These are phyloP conservation scores for Amanita brunnescens DNA, from an alignment of 768 basidiomycete species.

Conservation along the genomic window DNA sequence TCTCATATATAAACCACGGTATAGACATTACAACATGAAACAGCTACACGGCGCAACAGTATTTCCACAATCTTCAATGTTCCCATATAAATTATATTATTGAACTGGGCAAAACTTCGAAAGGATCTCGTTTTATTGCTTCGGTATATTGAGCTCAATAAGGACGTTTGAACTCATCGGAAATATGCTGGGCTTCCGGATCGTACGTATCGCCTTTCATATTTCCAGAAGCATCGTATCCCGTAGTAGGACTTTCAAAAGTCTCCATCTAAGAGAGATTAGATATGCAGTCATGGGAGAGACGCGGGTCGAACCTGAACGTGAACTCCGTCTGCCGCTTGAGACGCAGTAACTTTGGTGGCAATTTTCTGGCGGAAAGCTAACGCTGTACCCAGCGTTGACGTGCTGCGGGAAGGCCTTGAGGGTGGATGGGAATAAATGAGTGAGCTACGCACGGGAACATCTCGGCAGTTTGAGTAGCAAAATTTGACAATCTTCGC, in stretches of 20 bases:
- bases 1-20: too few species aligned
- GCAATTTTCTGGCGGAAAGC: slow-evolving; percentile 45
- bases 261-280: slow-evolving; percentile 51
- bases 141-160: slow-evolving; percentile 24
- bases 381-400: slow-evolving; percentile 43
- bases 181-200: slow-evolving; percentile 50
- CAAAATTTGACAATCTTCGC: slow-evolving; percentile 57
- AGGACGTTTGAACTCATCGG: slow-evolving; percentile 54
- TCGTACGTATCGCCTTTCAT: slow-evolving; percentile 40
- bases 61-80: too few species aligned
- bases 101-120: too few species aligned
- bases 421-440: background rate
- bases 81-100: too few species aligned
- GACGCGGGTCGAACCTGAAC: slow-evolving; percentile 37
- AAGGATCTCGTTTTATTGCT: too few species aligned
- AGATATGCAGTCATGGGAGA: slow-evolving; percentile 4
- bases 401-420: background rate
- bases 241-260: slow-evolving; percentile 40
- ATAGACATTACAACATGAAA: background rate
- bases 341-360: slow-evolving; percentile 25
- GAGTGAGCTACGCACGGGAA: slow-evolving; percentile 36
- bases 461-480: slow-evolving; percentile 37
- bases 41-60: background rate
- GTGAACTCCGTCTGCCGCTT: slow-evolving; percentile 43
- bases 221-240: slow-evolving; percentile 53